Conservation (phyloP, 2,329 filamentous ascomycete species). For the Alternaria gansuensis region DNA sequence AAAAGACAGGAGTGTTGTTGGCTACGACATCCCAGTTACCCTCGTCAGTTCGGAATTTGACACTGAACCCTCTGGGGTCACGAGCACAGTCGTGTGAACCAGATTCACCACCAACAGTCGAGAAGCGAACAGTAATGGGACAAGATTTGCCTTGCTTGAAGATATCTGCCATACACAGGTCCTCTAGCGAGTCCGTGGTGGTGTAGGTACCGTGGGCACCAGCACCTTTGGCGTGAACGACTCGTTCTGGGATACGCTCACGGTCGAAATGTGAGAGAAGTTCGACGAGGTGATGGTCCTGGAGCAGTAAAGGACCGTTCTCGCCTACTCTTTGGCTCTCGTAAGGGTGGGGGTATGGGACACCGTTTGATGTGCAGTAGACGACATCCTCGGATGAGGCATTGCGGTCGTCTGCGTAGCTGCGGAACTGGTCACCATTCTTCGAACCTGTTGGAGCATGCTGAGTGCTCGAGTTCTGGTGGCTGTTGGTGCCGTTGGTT, state of each 20-base stretch:
- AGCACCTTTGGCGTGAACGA: conserved; percentile 61
- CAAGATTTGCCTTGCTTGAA: conserved; percentile 73
- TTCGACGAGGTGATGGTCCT: conserved; percentile 62
- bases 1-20: conserved; percentile 80
- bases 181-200: conserved; percentile 58
- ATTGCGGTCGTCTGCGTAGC: conserved; percentile 58
- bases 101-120: conserved; percentile 77
- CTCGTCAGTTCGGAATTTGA: conserved; percentile 77
- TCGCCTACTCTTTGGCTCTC: conserved; percentile 65
- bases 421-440: conserved; percentile 52
- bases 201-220: conserved; percentile 61
- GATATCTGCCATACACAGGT: conserved; percentile 58
- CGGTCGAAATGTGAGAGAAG: conserved; percentile 62
- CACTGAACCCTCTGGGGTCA: conserved; percentile 75
- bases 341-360: conserved; percentile 66
- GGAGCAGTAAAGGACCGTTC: conserved; percentile 66
- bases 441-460: conserved; percentile 34
- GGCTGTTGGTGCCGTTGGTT: conserved; percentile 2
- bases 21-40: conserved; percentile 78
- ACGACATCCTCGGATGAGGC: conserved; percentile 56
- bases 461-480: conserved; percentile 23
- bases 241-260: conserved; percentile 61
- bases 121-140: conserved; percentile 73
- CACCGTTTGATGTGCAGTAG: conserved; percentile 67
- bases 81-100: conserved; percentile 76